Evolutionary conservation across 2,329 filamentous ascomycete genomes (phyloP), one percentile per base, ranked within the genome.

Genomic region (Pseudogymnoascus sp.): DNA sequence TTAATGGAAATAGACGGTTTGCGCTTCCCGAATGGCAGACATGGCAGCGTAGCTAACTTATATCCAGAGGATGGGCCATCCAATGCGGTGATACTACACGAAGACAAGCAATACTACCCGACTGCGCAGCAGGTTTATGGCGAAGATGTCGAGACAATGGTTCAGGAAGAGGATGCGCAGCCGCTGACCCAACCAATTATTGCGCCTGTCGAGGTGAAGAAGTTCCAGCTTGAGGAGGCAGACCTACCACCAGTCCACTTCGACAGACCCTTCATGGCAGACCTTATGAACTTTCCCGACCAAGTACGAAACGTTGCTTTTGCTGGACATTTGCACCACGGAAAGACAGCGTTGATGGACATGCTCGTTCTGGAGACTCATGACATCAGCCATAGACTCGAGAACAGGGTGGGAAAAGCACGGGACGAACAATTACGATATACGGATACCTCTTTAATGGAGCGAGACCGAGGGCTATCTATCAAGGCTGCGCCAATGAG

Each of bases 91-190:
- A 84, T 99, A 64, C 84, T 99, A 53, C 95, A 99, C 78, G 95
- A 99, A 81, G 95, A 99, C 79, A 99, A 99, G 77, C 95, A 97
- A 75, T 99, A 99, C 77, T 99, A 99, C 74, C 95, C 95, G 31
- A 96, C 93, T n/a, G 95, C 95, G 63, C 88, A 93, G 73, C 95
- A 99, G 76, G 88, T 96, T 44, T 99, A 97, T 74, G 95, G 95
- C 61, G 83, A 87, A 70, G 93, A 95, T 77, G 95, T 99, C 70
- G 95, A 99, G 78, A 95, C 93, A 1, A 79, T 96, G 76, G 93
- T 99, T 38, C 90, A 97, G 73, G 95, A 99, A 76, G 95, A 97
- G 78, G 95, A 99, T 80, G 90, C 93, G 65, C 95, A 99, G 75
- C 90, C 93, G 56, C 83, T 99, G 66, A 87, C 90, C 31, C 87